Percentiles rank a stretch among this genome's conserved stretches.
Conservation (phyloP, 75 land plant genomes). For the Selaginella moellendorffii region DNA sequence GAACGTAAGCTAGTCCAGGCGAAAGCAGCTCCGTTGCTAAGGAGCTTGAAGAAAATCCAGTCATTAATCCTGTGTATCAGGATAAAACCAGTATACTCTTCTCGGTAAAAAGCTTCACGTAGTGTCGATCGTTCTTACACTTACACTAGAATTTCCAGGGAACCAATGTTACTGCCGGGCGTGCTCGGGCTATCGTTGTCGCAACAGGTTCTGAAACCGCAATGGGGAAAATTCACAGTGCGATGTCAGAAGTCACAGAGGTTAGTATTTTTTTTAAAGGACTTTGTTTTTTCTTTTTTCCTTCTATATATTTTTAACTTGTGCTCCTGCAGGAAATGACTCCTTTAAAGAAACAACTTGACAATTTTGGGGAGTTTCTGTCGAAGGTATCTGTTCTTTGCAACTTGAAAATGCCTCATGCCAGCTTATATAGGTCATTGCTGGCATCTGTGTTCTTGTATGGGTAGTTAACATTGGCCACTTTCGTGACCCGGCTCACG, state of each 20-base stretch:
- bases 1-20: slow-evolving; percentile 28
- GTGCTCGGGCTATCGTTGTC: slow-evolving; percentile 75
- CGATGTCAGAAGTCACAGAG: slow-evolving; percentile 78
- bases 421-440: slow-evolving; percentile 58
- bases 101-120: slow-evolving; percentile 46
- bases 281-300: not conserved
- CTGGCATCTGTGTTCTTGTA: slow-evolving; percentile 85
- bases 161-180: slow-evolving; percentile 80
- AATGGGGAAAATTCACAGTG: slow-evolving; percentile 98
- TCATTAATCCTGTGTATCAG: slow-evolving; percentile 82
- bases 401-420: no score
- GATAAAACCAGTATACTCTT: slow-evolving; percentile 97
- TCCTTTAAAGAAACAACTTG: slow-evolving; percentile 87
- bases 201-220: slow-evolving; percentile 90
- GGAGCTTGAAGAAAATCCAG: slow-evolving; percentile 31
- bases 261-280: slow-evolving; percentile 26
- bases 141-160: slow-evolving; percentile 35
- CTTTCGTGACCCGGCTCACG: slow-evolving; percentile 93
- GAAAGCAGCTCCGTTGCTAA: slow-evolving; percentile 94
- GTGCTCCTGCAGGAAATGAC: slow-evolving; percentile 64
- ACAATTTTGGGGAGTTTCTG: slow-evolving; percentile 84
- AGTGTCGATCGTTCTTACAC: not conserved
- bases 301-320: not conserved
- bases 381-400: slow-evolving; percentile 56
- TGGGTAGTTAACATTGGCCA: slow-evolving; percentile 99